Evolutionary conservation across 345 rosid species (phyloP), one percentile per base, ranked within the genome.

Genomic region (Toxicodendron radicans): DNA sequence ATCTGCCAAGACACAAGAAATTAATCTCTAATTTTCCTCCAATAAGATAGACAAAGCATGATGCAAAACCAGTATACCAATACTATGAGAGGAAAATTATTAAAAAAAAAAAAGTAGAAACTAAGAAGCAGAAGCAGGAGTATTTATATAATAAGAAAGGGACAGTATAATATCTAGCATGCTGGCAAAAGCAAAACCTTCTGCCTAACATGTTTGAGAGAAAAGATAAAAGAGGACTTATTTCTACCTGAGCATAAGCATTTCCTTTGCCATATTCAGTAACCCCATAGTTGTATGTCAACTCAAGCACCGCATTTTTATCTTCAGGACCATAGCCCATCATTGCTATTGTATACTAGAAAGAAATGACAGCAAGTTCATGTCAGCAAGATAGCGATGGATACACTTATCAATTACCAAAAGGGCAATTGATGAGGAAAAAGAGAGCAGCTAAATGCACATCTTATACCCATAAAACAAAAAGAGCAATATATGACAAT

Each of bases 281-380:
- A 77, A 92, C 94, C 23, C 97, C 97, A 77, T 95, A 92, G 83
- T 95, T 95, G 87, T 91, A 90, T 27, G 97, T 95, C 78, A 95
- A 85, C 86, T 92, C 97, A 78, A 95, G 80, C 64, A 94, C 97
- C 14, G 86, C 82, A 80, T 12, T 82, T 84, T 89, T 92, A 71
- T 94, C 97, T 87, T 95, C 99, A 78, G 97, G 94, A 71, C 97
- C 99, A 66, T 92, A 95, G 43, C 92, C 99, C 97, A 95, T 84
- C 90, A 91, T 90, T 1, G 99, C 97, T 80, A 86, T 79, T 12
- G 91, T 86, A 79, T 89, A 93, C 98, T 93, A 78, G 24, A 77
- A 72, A 64, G 43, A 69, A 14, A 24, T 16, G 24, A 52, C 46
- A 21, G 70, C 11, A 41, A 32, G 72, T 69, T 66, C 58, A 45